phyloP scores from a whole-genome alignment of 2,329 filamentous ascomycete genomes.

The Alternaria triticina region DNA sequence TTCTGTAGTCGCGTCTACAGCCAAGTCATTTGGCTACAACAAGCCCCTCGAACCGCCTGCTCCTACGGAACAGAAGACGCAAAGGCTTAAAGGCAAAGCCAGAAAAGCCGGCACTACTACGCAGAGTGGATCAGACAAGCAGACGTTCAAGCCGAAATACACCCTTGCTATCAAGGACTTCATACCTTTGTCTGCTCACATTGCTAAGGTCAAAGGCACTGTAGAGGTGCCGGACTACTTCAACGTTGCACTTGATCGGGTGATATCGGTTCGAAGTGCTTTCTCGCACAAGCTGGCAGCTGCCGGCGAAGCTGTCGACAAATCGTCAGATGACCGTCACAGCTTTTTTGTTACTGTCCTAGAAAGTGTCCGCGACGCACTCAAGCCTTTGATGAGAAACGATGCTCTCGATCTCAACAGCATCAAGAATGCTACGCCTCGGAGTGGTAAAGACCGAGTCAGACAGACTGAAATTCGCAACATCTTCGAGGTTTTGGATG shows the following conservation, averaged over 20 bases:
- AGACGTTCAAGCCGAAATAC: not conserved
- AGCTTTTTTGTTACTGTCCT: not conserved
- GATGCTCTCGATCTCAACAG: not conserved
- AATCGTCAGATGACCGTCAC: not conserved
- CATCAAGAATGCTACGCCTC: not conserved
- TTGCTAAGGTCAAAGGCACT: fast-evolving
- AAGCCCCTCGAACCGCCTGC: not conserved
- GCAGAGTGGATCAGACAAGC: not conserved
- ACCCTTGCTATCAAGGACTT: not conserved
- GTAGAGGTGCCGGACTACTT: not conserved
- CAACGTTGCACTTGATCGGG: not conserved
- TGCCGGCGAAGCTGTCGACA: not conserved
- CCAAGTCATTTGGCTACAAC: not conserved
- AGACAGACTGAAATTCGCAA: not conserved
- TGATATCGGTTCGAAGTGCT: not conserved
- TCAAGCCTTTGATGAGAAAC: not conserved
- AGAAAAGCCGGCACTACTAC: not conserved
- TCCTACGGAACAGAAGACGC: not conserved
- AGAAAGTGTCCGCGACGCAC: not conserved
- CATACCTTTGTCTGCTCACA: not conserved
- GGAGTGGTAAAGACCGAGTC: not conserved
- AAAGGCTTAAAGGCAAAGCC: not conserved
- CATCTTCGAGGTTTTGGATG: not conserved
- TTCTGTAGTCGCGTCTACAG: not conserved
- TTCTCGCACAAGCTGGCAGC: not conserved